Conservation (phyloP, 2,329 filamentous ascomycete genomes). For the Pestalotiopsis sp. region DNA sequence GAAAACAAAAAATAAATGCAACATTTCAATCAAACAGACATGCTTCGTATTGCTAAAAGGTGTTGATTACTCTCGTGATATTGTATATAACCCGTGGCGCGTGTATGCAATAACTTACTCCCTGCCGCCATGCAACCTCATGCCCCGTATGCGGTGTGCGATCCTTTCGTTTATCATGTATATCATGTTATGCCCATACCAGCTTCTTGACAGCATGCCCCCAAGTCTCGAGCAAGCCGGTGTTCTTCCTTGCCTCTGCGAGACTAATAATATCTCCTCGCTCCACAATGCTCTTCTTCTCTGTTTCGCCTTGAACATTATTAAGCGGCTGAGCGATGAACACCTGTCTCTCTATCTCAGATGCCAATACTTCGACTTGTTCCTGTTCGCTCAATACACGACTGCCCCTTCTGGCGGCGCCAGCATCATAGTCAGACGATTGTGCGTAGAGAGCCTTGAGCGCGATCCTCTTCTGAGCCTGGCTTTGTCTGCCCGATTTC, state of each 20-base stretch:
- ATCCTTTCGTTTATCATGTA: neutral
- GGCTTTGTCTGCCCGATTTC: conserved; percentile 20
- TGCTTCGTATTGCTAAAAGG: neutral
- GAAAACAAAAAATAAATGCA: neutral
- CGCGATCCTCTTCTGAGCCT: conserved; percentile 46
- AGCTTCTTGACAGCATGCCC: conserved; percentile 92
- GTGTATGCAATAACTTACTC: neutral
- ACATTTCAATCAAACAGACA: neutral
- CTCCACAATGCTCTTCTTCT: conserved; percentile 51
- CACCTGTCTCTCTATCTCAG: conserved; percentile 74
- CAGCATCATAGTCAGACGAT: conserved; percentile 54
- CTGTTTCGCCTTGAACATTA: conserved; percentile 40
- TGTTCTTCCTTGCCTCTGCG: conserved; percentile 83
- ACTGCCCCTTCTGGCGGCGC: conserved; percentile 24
- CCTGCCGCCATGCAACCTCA: neutral
- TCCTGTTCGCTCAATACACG: conserved; percentile 55
- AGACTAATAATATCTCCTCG: conserved; percentile 77
- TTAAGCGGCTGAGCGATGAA: conserved; percentile 47
- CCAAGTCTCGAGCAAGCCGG: conserved; percentile 82
- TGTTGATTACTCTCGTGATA: neutral
- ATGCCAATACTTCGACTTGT: conserved; percentile 66
- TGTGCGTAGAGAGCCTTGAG: conserved; percentile 59
- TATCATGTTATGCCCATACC: conserved; percentile 68
- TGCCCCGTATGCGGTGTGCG: neutral
- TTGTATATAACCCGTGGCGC: neutral